A percentile compares a stretch with the other conserved stretches of the same genome.
Conservation (phyloP, 2,329 filamentous ascomycete genomes). For the Huntiella moniliformis region DNA sequence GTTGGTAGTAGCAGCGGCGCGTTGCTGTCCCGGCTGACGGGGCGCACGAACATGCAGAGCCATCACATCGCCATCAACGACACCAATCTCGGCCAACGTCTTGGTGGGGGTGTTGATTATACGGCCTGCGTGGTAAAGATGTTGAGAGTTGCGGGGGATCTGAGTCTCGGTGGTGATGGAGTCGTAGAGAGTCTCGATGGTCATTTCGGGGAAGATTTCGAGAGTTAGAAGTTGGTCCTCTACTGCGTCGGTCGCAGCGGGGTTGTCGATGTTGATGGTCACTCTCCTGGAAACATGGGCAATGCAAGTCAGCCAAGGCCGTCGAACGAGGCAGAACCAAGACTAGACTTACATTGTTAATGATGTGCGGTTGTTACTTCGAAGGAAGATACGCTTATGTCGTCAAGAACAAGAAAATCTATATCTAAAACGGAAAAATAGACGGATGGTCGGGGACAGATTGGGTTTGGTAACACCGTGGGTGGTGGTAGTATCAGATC, state of each 20-base stretch:
- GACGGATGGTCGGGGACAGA: too few species aligned
- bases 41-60: slow-evolving; percentile 54
- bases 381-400: too few species aligned
- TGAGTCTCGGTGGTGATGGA: slow-evolving; percentile 70
- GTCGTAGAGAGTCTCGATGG: slow-evolving; percentile 67
- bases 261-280: slow-evolving; percentile 67
- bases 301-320: not conserved
- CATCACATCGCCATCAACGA: slow-evolving; percentile 82
- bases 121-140: slow-evolving; percentile 78
- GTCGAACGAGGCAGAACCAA: too few species aligned
- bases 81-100: slow-evolving; percentile 63
- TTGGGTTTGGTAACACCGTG: too few species aligned
- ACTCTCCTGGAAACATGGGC: slow-evolving; percentile 46
- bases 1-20: slow-evolving; percentile 13
- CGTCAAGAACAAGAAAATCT: too few species aligned
- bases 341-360: too few species aligned
- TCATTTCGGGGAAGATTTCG: slow-evolving; percentile 68
- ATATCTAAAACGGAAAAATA: too few species aligned
- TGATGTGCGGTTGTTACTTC: too few species aligned
- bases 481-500: too few species aligned
- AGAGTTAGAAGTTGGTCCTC: slow-evolving; percentile 64
- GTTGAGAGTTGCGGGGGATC: slow-evolving; percentile 54
- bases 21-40: slow-evolving; percentile 18
- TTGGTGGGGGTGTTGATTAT: slow-evolving; percentile 59
- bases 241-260: slow-evolving; percentile 33